Base-by-base conservation (phyloP, 2,329 filamentous ascomycete species). In the Blumeria hordei region DNA sequence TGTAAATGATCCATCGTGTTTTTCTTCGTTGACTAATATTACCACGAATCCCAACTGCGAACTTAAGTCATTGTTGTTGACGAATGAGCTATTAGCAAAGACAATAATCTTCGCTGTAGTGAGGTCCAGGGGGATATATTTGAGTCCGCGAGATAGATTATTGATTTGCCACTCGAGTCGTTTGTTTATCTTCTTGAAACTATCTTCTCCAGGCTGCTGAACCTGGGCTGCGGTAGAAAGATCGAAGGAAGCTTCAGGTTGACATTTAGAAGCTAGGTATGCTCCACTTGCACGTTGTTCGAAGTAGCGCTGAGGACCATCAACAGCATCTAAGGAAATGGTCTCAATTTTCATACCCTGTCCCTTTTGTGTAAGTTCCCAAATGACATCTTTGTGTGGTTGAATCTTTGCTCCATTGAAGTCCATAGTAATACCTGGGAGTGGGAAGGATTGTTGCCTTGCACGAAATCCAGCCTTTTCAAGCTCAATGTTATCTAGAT, bases 181-280 rank as follows among this genome's bases (percentile, higher is more conserved):
- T n/a, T n/a, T n/a, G 4, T 36, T 53, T 35, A 53, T 33, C 35
- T 6, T 10, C 50, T 53, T 53, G 28, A 53, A 18, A 37, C 35
- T 14, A 10, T 53, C 50, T 6, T 34, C 4, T 35, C 35, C 35
- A 7, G 50, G 50, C 11, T 53, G n/a, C 28, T 18, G 9, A 6
- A 36, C 33, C 35, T 53, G 34, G 37, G 55, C 9, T 54, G 45
- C 53, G n/a, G n/a, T n/a, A n/a, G n/a, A n/a, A n/a, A n/a, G n/a
- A n/a, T n/a, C n/a, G n/a, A n/a, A n/a, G n/a, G 41, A 44, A 44
- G 41, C 41, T 44, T 6, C 14, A 9, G 36, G 36, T 39, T 39
- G 36, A 39, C 41, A 44, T 6, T n/a, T 44, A 18, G 41, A 44
- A 44, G 41, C 14, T n/a, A 44, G 41, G 14, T 44, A n/a, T 44